Percentiles rank a stretch among this genome's conserved stretches.
phyloP scores from a whole-genome alignment of 129 eudicot genomes.

The Escallonia rubra region DNA sequence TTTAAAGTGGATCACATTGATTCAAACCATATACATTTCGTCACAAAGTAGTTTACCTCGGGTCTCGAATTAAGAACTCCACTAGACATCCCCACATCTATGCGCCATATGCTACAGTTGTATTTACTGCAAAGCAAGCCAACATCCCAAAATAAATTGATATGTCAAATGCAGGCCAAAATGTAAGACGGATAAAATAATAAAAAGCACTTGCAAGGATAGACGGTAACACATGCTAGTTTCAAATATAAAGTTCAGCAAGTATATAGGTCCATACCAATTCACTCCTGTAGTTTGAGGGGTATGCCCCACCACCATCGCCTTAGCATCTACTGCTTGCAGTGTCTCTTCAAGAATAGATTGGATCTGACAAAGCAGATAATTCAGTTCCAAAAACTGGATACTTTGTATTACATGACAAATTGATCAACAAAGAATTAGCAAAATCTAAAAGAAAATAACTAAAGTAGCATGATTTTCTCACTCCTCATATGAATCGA shows the following conservation, averaged over 20 bases:
- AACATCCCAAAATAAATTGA: background rate
- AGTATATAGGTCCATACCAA: constrained; percentile 46
- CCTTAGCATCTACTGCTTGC: constrained; percentile 82
- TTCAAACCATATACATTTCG: background rate
- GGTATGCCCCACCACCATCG: constrained; percentile 97
- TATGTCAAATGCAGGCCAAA: background rate
- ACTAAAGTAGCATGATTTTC: too few relatives aligned
- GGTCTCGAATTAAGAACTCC: constrained; percentile 97
- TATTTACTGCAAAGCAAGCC: constrained; percentile 59
- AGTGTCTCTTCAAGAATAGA: constrained; percentile 66
- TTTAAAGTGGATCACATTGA: too few relatives aligned
- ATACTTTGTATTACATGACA: background rate
- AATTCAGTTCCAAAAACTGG: background rate
- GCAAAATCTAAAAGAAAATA: too few relatives aligned
- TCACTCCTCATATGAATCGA: too few relatives aligned
- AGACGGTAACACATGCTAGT: background rate
- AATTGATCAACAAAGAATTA: background rate
- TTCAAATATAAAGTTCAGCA: constrained; percentile 1
- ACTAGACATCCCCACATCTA: constrained; percentile 99
- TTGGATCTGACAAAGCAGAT: constrained; percentile 43
- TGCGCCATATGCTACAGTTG: constrained; percentile 84
- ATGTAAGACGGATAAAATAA: background rate
- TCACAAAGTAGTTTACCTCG: constrained; percentile 52
- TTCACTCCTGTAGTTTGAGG: constrained; percentile 89
- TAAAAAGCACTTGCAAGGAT: background rate